Evolutionary conservation across 371 early-diverging fungal species (phyloP), one percentile per base, ranked within the genome.

Genomic region (Apophysomyces elegans): DNA sequence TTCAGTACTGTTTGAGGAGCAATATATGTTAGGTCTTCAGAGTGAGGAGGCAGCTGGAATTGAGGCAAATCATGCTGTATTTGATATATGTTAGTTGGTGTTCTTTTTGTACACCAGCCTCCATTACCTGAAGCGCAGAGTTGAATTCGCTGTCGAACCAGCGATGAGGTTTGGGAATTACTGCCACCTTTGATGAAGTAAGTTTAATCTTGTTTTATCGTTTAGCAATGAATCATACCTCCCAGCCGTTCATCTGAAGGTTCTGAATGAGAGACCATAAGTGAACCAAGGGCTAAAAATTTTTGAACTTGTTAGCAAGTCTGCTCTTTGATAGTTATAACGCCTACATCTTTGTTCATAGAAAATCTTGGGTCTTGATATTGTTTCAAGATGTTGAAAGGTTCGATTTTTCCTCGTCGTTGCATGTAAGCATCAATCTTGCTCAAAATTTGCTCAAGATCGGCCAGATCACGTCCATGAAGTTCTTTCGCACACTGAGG

Each of bases 181-280:
- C 75, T 36, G 77, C 68, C 38, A 75, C 64, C 70, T 73, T 21
- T 5, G 37, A 12, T n/a, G 9, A 1, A 64, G 13, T 32, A 43
- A 43, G 35, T 21, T 39, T 45, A 14, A 41, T 38, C 7, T 16
- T 9, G 7, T 16, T 44, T 35, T 12, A 5, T 1, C 26, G 32
- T 21, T 35, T 21, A 2, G 37, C 7, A 36, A 14, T 46, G 3
- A 44, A 44, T 26, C 14, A 16, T 4, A 89, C 86, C 68, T 86
- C 80, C 93, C 95, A 93, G 26, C 79, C 76, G 54, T 84, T 83
- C 37, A 58, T 57, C 63, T 85, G 78, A 36, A 91, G 67, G 38
- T 85, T 81, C 66, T 84, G 79, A 54, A 89, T 85, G 65, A 90
- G 86, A 37, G 66, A 62, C 93, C 93, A 92, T 41, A 93, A 69